Base-by-base conservation (phyloP, 345 rosid genomes). In the Excoecaria agallocha region DNA sequence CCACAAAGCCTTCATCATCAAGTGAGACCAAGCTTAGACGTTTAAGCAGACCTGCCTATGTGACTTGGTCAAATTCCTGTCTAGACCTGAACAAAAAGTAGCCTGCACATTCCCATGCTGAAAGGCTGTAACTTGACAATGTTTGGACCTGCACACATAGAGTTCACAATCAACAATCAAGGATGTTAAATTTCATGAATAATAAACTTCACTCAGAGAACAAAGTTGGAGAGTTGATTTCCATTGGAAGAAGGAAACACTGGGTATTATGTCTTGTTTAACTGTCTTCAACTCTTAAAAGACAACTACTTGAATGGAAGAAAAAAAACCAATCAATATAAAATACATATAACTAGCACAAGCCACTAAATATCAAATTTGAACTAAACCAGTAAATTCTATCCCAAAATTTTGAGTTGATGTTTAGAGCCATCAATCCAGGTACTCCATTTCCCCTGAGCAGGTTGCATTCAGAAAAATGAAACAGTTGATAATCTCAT, bases 51-150 rank as follows among this genome's bases (percentile, higher is more conserved):
- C 35, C 69, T 55, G 67, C 79, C 74, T 79, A 85, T 0, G 74
- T 79, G 20, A 74, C 83, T 71, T 71, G 71, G 72, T 81, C 74
- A 24, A 76, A 84, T 77, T 81, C 83, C 70, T 19, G 58, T 48
- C 73, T 84, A 46, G 79, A 69, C 73, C 49, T 70, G 66, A 77
- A 81, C 71, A 58, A 58, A 61, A 77, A 81, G 71, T 81, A 84
- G 37, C 87, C 87, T 67, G 79, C 75, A 74, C 85, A 79, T 56
- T 79, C 85, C 81, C 81, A 81, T 16, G 85, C 85, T n/a, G 81
- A 81, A 70, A 84, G 69, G 61, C 69, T 45, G 54, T 16, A 10
- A 3, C 79, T 70, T 76, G 79, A 59, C 20, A 37, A 19, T 51
- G 76, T 54, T 74, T 37, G 55, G 55, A 35, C 8, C 76, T 72